Percentiles rank a stretch among this genome's conserved stretches.
Evolutionary conservation across 331 rosid species (phyloP).

Genomic region (Quercus lobata): DNA sequence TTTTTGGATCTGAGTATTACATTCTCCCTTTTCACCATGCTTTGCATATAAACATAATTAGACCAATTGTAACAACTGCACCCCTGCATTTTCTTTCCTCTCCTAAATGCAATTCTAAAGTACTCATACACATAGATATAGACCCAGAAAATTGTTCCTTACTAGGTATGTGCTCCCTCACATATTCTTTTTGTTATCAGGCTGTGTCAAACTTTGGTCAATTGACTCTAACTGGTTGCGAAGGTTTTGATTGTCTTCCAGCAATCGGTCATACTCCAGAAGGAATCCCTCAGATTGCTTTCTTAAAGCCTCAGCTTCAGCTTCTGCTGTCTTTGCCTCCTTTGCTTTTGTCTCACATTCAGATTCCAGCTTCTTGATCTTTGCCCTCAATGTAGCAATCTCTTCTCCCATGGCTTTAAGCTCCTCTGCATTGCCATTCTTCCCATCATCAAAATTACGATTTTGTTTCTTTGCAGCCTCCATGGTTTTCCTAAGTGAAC

Average conservation of each 20-base stretch:
- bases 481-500: constrained; percentile 62
- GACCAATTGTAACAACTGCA: constrained; percentile 14
- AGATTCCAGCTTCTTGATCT: constrained; percentile 50
- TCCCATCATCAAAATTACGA: constrained; percentile 46
- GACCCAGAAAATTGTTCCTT: constrained; percentile 16
- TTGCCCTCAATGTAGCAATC: constrained; percentile 39
- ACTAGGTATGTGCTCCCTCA: constrained; percentile 15
- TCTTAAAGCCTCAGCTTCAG: constrained; percentile 58
- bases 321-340: constrained; percentile 49
- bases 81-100: not conserved
- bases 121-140: constrained; percentile 16
- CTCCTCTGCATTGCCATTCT: constrained; percentile 24
- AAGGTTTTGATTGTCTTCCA: constrained; percentile 67
- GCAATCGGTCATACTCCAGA: constrained; percentile 67
- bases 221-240: constrained; percentile 49
- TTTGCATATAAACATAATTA: not conserved
- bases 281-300: constrained; percentile 77
- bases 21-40: not conserved
- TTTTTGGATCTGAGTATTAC: no score
- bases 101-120: not conserved
- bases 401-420: constrained; percentile 52
- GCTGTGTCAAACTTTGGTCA: constrained; percentile 39
- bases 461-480: constrained; percentile 69
- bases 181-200: constrained; percentile 32
- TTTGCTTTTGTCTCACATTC: constrained; percentile 46